phyloP scores from a whole-genome alignment of 75 land plant genomes.

The Pinus albicaulis region DNA sequence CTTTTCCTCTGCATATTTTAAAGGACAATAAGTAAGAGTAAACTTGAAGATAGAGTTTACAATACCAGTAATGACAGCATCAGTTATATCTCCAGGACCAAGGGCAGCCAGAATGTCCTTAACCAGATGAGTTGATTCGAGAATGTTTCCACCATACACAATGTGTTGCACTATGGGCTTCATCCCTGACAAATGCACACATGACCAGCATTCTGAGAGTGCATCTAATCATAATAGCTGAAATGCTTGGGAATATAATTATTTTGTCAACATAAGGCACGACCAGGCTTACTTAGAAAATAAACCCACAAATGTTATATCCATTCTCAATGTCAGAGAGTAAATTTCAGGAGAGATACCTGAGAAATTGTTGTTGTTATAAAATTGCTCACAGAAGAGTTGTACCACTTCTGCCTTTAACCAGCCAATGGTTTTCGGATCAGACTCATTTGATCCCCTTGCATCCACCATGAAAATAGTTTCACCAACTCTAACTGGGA shows the following conservation, averaged over 20 bases:
- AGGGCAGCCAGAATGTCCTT: slow-evolving; percentile 22
- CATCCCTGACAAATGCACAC: slow-evolving; percentile 29
- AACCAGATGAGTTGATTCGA: slow-evolving; percentile 38
- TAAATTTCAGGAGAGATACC: slow-evolving; percentile 28
- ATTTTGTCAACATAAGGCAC: too few relatives aligned
- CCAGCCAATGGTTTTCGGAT: slow-evolving; percentile 33
- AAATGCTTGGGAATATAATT: too few relatives aligned
- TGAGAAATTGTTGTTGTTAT: slow-evolving; percentile 44
- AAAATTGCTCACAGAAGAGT: slow-evolving; percentile 40
- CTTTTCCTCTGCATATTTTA: too few relatives aligned
- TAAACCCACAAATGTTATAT: too few relatives aligned
- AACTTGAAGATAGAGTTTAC: too few relatives aligned
- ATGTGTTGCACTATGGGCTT: slow-evolving; percentile 58
- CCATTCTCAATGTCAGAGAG: too few relatives aligned
- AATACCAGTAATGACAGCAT: slow-evolving; percentile 60
- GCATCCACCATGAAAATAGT: slow-evolving; percentile 42
- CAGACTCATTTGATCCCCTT: slow-evolving; percentile 11
- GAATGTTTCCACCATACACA: slow-evolving; percentile 32
- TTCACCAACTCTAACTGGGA: slow-evolving; percentile 53
- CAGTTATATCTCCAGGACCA: slow-evolving; percentile 26
- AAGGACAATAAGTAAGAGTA: too few relatives aligned
- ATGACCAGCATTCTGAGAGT: too few relatives aligned
- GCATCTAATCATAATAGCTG: too few relatives aligned
- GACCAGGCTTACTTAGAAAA: too few relatives aligned
- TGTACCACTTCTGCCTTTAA: slow-evolving; percentile 62